Base-by-base conservation (phyloP, 176 grass and related monocot species). In the Bromus sterilis region DNA sequence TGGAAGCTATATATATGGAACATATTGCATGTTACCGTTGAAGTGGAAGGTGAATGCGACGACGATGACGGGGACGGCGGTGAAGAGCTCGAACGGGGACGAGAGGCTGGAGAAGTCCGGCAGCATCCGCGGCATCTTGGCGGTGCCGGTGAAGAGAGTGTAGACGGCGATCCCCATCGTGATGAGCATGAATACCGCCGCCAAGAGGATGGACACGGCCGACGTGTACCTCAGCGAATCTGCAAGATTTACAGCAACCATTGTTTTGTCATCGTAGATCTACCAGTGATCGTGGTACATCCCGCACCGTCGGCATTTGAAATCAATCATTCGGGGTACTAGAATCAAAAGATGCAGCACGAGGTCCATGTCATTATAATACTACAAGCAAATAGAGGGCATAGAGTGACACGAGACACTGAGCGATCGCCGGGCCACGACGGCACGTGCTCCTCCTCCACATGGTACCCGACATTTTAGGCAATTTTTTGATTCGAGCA, bases 11-110 rank as follows among this genome's bases (percentile, higher is more conserved):
- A 5, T 36, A 53, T 21, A 0, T 53, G 48, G 9, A 51, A 10
- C n/a, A 11, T 56, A 76, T 76, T 31, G 73, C 73, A 15, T 25
- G 49, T 18, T 88, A 98, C 95, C 90, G 44, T 98, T 98, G 90
- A 98, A 98, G 85, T 98, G 95, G 87, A 98, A 98, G 55, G 95
- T 98, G 84, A 95, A 98, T 24, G 95, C 92, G 41, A 98, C 55
- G 66, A 95, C 95, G 61, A 98, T 91, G 36, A 98, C 89, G 0
- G 95, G 95, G 48, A 93, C 90, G 29, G 92, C 88, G 10, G 95
- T 98, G 82, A 98, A 94, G 48, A 98, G 83, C 83, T 98, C 95
- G 78, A 98, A 89, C 56, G 87, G 75, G 9, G 90, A 95, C 13
- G 90, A 87, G 81, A 94, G 85, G 14, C 57, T 72, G 51, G 62